A percentile compares a stretch with the other conserved stretches of the same genome.
Conservation (phyloP, 208 protist species). For the Naegleria gruberi region DNA sequence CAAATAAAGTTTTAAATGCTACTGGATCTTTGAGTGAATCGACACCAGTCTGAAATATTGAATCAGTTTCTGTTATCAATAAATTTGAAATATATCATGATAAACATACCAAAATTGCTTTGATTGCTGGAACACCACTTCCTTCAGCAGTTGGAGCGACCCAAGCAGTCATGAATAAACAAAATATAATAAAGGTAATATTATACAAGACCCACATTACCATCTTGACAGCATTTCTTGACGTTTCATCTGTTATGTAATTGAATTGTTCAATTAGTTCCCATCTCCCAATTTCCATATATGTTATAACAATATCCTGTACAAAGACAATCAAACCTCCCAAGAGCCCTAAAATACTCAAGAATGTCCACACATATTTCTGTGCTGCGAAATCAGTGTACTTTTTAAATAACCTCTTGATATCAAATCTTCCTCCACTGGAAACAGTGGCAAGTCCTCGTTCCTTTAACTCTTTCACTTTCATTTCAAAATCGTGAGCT, state of each 20-base stretch:
- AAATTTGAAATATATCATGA: no score
- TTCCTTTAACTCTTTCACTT: neutral
- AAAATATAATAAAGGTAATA: neutral
- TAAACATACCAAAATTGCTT: neutral
- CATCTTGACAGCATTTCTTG: neutral
- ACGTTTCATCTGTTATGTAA: neutral
- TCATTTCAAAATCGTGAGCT: neutral
- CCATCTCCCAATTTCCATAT: neutral
- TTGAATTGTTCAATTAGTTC: neutral
- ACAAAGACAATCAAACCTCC: neutral
- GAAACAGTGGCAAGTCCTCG: neutral
- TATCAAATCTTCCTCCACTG: neutral
- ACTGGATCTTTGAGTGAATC: neutral
- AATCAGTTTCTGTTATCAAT: neutral
- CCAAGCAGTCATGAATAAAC: neutral
- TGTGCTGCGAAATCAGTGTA: neutral
- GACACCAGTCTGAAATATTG: neutral
- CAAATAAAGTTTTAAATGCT: neutral
- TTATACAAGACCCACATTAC: neutral
- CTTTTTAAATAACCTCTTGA: neutral
- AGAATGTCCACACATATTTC: slow-evolving; percentile 3
- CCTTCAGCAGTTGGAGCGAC: neutral
- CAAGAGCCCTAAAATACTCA: neutral
- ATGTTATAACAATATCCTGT: neutral
- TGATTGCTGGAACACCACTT: neutral